A percentile compares a stretch with the other conserved stretches of the same genome.
phyloP scores from a whole-genome alignment of 495 filamentous ascomycete genomes.

The Aspergillus homomorphus region DNA sequence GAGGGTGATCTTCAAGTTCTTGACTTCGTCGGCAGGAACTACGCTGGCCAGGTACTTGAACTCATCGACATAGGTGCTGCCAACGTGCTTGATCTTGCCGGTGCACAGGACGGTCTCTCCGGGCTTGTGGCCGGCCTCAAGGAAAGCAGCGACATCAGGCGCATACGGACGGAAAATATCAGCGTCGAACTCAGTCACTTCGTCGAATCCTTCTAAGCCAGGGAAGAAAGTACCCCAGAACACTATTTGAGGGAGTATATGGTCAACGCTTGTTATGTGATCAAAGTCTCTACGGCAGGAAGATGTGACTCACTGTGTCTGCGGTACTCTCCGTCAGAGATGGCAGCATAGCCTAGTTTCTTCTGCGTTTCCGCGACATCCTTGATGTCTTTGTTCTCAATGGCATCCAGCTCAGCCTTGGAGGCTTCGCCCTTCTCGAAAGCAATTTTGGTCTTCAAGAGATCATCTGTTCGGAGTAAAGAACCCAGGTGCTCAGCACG shows the following conservation, averaged over 20 bases:
- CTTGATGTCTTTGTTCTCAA: conserved; percentile 67
- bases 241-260: conserved; percentile 38
- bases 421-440: conserved; percentile 49
- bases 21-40: conserved; percentile 56
- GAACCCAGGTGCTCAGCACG: conserved; percentile 83
- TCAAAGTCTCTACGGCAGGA: background rate
- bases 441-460: conserved; percentile 61
- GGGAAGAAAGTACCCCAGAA: conserved; percentile 77
- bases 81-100: conserved; percentile 66
- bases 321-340: conserved; percentile 76
- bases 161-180: conserved; percentile 72
- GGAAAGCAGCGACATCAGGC: conserved; percentile 75
- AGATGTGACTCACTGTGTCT: conserved; percentile 50
- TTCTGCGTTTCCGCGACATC: conserved; percentile 63
- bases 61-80: conserved; percentile 60
- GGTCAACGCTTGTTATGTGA: conserved; percentile 4
- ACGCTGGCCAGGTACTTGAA: conserved; percentile 65
- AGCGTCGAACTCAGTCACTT: conserved; percentile 54
- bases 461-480: conserved; percentile 66
- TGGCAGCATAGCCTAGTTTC: conserved; percentile 62
- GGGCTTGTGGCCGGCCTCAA: conserved; percentile 67
- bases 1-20: conserved; percentile 69
- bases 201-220: conserved; percentile 66
- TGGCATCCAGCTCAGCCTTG: conserved; percentile 35
- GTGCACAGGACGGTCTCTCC: conserved; percentile 72